phyloP scores from a whole-genome alignment of 495 filamentous ascomycete species.

The Penicillium roqueforti region DNA sequence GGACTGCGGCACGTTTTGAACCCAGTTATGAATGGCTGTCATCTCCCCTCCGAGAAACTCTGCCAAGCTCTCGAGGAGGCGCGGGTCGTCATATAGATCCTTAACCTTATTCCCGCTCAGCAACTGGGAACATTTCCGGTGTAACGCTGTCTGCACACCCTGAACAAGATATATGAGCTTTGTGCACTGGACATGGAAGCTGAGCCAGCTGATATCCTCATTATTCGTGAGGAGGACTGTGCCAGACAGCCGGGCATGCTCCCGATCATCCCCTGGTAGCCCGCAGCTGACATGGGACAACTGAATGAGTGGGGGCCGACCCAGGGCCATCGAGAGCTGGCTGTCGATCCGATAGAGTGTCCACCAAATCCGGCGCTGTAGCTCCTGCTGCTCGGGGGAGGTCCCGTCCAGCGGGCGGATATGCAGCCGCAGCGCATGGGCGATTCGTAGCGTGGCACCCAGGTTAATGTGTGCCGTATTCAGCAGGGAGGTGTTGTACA shows the following conservation, averaged over 20 bases:
- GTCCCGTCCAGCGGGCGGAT: background rate
- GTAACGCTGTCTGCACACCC: slow-evolving; percentile 35
- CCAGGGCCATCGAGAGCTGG: slow-evolving; percentile 49
- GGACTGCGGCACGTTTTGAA: slow-evolving; percentile 32
- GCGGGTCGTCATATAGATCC: slow-evolving; percentile 7
- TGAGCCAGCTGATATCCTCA: slow-evolving; percentile 38
- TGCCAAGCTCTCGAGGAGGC: slow-evolving; percentile 19
- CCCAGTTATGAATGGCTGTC: slow-evolving; percentile 24
- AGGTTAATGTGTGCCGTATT: slow-evolving; percentile 45
- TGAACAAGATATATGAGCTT: slow-evolving; percentile 38
- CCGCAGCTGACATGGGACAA: slow-evolving; percentile 31
- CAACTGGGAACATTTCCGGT: slow-evolving; percentile 17
- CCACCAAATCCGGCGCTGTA: slow-evolving; percentile 52
- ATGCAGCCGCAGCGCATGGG: slow-evolving; percentile 51
- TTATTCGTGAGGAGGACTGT: slow-evolving; percentile 36
- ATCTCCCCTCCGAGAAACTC: slow-evolving; percentile 25
- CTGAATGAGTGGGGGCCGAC: slow-evolving; percentile 42
- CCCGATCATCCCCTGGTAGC: slow-evolving; percentile 37
- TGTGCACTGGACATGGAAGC: slow-evolving; percentile 34
- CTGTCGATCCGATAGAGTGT: slow-evolving; percentile 44
- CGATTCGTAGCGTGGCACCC: slow-evolving; percentile 43
- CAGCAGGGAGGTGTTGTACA: slow-evolving; percentile 33
- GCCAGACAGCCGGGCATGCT: slow-evolving; percentile 32
- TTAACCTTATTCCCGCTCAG: slow-evolving; percentile 12
- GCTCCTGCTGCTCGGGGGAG: slow-evolving; percentile 18